Conservation (phyloP, 192 early-diverging fungal genomes). For the Dimargaris cristalligena region DNA sequence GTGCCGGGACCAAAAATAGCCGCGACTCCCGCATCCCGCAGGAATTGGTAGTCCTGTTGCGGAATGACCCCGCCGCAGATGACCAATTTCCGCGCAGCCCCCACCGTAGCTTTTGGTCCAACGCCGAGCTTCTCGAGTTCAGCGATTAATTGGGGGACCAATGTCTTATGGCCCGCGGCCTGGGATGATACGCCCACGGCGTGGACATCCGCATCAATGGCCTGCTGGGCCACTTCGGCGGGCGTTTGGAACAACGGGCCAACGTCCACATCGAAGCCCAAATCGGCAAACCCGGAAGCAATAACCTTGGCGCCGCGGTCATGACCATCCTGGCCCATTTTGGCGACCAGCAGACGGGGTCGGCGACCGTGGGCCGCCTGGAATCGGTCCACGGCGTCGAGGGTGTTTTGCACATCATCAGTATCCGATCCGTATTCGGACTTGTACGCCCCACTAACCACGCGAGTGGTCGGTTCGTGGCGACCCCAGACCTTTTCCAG, state of each 20-base stretch:
- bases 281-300: slow-evolving; percentile 74
- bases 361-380: slow-evolving; percentile 55
- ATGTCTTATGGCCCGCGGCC: slow-evolving; percentile 77
- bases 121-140: slow-evolving; percentile 64
- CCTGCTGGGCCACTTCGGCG: slow-evolving; percentile 73
- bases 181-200: slow-evolving; percentile 75
- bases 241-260: slow-evolving; percentile 82
- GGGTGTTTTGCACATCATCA: slow-evolving; percentile 44
- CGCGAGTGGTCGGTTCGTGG: slow-evolving; percentile 61
- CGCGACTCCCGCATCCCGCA: slow-evolving; percentile 61
- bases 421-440: slow-evolving; percentile 55
- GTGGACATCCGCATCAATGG: slow-evolving; percentile 79
- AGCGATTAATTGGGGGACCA: slow-evolving; percentile 60
- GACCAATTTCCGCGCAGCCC: slow-evolving; percentile 53
- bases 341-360: slow-evolving; percentile 78
- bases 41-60: slow-evolving; percentile 69
- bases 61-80: slow-evolving; percentile 80
- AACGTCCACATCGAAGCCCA: slow-evolving; percentile 84
- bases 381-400: slow-evolving; percentile 47
- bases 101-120: no score
- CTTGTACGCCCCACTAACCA: slow-evolving; percentile 76
- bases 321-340: slow-evolving; percentile 90
- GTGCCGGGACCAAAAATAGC: slow-evolving; percentile 82
- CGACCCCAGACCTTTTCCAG: slow-evolving; percentile 70
- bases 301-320: slow-evolving; percentile 90